Base-by-base conservation (phyloP, 108 stramenopile genomes). In the Licmophora abbreviata region DNA sequence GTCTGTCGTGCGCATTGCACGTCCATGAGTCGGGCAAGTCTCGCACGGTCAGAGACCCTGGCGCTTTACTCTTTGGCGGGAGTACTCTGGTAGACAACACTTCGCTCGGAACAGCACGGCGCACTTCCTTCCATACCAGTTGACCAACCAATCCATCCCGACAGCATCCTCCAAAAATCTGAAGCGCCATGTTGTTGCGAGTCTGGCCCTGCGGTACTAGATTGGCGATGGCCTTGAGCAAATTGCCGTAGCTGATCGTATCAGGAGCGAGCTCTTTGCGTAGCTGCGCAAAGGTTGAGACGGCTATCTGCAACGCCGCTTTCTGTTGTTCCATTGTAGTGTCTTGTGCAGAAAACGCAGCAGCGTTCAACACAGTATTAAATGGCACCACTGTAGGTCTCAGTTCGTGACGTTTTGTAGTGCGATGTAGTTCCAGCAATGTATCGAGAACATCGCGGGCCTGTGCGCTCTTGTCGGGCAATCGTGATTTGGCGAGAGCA, bases 291-390 rank as follows among this genome's bases (percentile, higher is more conserved):
- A 76, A 83, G 30, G 64, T 71, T 25, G 50, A 36, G 0, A 79
- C 69, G 17, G 81, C 81, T 27, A 79, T 68, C 41, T 55, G 31
- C 9, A 83, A 31, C 14, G 81, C 81, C 31, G 59, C 41, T 20
- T 58, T 68, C 33, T 51, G 64, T 29, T 77, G 72, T 11, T 68
- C 51, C 10, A 64, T 59, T 8, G 59, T 38, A 17, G 69, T 61
- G 15, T 61, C 68, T 27, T 27, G 22, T 12, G 81, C 77, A 17
- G 72, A 76, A 36, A 83, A 83, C 11, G 81, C 77, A 54, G 75
- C 76, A 20, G 81, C 81, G 48, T 83, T 83, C 30, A 83, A 44
- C 6, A 83, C 72, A 14, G 81, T 71, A 21, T 83, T 83, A 65
- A 63, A 83, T 18, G 76, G 56, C 11, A 79, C 59, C 9, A 58